Evolutionary conservation across 305 asterid genomes (phyloP).

Genomic region (Fraxinus velutina): DNA sequence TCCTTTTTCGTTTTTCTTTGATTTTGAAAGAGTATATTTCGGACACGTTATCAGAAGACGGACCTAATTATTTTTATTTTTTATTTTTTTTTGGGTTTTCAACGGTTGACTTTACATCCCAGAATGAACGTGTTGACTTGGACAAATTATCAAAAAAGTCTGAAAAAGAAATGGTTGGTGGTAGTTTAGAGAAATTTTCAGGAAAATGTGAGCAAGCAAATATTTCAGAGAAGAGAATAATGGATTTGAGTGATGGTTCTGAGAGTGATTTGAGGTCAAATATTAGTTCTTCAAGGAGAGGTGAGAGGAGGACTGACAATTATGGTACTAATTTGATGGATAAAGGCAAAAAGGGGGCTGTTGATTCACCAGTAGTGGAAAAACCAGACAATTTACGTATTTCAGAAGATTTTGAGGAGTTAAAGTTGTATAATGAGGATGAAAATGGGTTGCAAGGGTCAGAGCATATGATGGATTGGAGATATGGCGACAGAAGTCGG

Average conservation of each 20-base stretch:
- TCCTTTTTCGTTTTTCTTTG: neutral
- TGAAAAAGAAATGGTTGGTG: slow-evolving; percentile 42
- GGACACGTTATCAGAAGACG: neutral
- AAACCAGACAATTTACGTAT: slow-evolving; percentile 26
- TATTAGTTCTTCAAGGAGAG: slow-evolving; percentile 47
- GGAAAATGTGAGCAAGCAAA: slow-evolving; percentile 41
- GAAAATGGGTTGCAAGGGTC: slow-evolving; percentile 30
- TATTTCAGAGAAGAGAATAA: slow-evolving; percentile 37
- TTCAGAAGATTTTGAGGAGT: slow-evolving; percentile 34
- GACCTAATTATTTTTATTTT: slow-evolving; percentile 3
- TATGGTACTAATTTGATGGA: slow-evolving; percentile 25
- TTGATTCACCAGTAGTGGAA: slow-evolving; percentile 30
- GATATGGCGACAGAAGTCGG: slow-evolving; percentile 33
- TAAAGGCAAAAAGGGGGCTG: slow-evolving; percentile 30
- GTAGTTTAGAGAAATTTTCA: slow-evolving; percentile 30
- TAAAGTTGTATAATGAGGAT: slow-evolving; percentile 22
- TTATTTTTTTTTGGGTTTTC: slow-evolving; percentile 5
- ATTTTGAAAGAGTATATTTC: neutral
- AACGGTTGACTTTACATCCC: slow-evolving; percentile 51
- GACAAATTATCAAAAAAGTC: slow-evolving; percentile 49
- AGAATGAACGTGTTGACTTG: slow-evolving; percentile 53
- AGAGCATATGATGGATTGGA: slow-evolving; percentile 25
- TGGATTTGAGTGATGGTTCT: slow-evolving; percentile 44
- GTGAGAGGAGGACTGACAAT: slow-evolving; percentile 44
- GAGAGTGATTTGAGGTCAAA: slow-evolving; percentile 56